A percentile compares a stretch with the other conserved stretches of the same genome.
Evolutionary conservation across 2,329 filamentous ascomycete species (phyloP).

Genomic region (Triangularia verruculosa): DNA sequence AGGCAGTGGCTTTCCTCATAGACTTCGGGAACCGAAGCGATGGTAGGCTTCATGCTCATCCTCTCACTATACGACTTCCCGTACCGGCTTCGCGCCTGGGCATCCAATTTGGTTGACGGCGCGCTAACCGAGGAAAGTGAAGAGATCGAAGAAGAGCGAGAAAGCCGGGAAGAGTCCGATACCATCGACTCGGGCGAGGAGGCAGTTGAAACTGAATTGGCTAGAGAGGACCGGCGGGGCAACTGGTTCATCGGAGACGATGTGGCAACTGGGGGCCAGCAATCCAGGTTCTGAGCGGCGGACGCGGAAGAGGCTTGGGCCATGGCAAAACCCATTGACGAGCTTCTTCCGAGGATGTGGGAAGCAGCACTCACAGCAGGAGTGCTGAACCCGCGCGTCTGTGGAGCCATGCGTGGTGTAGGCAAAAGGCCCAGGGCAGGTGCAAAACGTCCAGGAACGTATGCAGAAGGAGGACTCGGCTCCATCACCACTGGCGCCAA

Average conservation of each 20-base stretch:
- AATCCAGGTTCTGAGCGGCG: conserved; percentile 50
- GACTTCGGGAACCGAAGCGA: conserved; percentile 58
- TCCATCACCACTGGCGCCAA: conserved; percentile 49
- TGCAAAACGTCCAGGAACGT: conserved; percentile 46
- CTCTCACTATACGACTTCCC: conserved; percentile 58
- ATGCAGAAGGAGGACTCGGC: conserved; percentile 42
- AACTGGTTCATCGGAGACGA: conserved; percentile 53
- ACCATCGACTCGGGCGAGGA: conserved; percentile 68
- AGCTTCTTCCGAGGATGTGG: conserved; percentile 46
- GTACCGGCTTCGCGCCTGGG: conserved; percentile 62
- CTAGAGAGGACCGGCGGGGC: conserved; percentile 59
- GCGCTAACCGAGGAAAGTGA: conserved; percentile 61
- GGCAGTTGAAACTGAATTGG: conserved; percentile 59
- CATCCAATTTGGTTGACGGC: conserved; percentile 56
- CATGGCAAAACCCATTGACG: conserved; percentile 61
- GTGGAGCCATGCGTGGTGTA: conserved; percentile 57
- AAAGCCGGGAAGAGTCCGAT: conserved; percentile 59
- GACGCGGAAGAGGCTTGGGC: conserved; percentile 49
- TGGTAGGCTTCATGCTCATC: conserved; percentile 48
- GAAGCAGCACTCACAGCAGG: conserved; percentile 56
- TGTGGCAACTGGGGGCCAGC: conserved; percentile 46
- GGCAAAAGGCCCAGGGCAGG: conserved; percentile 56
- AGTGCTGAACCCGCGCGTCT: conserved; percentile 55
- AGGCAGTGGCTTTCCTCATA: conserved; percentile 47
- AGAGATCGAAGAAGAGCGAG: conserved; percentile 63